Evolutionary conservation across 768 basidiomycete species (phyloP).

Genomic region (Boletus sp.): DNA sequence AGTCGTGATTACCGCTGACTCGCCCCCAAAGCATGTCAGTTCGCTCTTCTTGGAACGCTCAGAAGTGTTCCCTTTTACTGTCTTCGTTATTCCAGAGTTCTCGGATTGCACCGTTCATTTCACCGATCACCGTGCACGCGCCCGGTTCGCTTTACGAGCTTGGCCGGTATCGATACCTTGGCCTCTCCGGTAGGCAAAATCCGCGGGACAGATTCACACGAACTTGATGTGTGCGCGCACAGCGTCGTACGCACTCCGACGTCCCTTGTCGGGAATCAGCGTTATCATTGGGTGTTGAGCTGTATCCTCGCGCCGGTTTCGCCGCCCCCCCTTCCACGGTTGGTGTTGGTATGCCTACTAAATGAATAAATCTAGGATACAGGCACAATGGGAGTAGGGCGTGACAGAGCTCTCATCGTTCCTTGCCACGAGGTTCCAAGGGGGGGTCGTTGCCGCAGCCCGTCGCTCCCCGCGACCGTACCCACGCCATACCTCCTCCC

Average conservation of each 20-base stretch:
- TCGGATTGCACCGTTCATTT: slow-evolving; percentile 24
- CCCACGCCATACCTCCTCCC: neutral
- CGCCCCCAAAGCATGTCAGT: slow-evolving; percentile 24
- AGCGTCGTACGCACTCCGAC: neutral
- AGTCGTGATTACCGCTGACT: slow-evolving; percentile 24
- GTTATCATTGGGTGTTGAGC: neutral
- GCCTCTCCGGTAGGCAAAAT: slow-evolving; percentile 2
- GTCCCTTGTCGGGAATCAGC: neutral
- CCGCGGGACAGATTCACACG: slow-evolving; percentile 9
- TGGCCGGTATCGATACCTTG: slow-evolving; percentile 13
- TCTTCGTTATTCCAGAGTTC: slow-evolving; percentile 26
- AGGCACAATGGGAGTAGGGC: neutral
- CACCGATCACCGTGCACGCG: slow-evolving; percentile 18
- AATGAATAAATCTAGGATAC: neutral
- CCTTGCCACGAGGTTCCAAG: neutral
- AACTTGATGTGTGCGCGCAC: neutral
- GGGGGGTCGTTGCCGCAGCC: neutral
- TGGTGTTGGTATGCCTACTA: neutral
- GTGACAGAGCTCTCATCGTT: slow-evolving; percentile 12
- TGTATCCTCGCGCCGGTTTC: neutral
- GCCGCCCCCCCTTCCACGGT: neutral
- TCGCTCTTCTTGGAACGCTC: slow-evolving; percentile 16
- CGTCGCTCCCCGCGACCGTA: neutral
- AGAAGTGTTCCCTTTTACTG: slow-evolving; percentile 7
- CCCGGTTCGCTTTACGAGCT: slow-evolving; percentile 16